These are phyloP conservation scores for Mycena polygramma DNA, from an alignment of 768 basidiomycete genomes.

Conservation along the genomic window DNA sequence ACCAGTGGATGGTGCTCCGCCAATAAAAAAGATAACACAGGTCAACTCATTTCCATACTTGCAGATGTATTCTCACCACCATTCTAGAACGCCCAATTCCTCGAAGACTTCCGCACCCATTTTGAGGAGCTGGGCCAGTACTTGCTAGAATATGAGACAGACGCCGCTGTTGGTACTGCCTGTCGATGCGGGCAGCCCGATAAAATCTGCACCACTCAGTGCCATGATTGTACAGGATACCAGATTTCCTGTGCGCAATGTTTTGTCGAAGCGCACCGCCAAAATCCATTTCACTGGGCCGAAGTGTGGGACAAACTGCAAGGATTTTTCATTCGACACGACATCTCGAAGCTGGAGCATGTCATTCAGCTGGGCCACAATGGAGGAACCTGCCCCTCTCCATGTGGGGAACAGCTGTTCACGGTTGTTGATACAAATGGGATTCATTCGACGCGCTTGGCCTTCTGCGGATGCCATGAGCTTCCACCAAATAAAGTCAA, in stretches of 20 bases:
- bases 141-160: conserved; percentile 6
- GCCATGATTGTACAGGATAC: not conserved
- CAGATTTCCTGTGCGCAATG: not conserved
- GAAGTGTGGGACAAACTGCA: not conserved
- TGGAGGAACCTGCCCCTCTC: no score
- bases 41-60: no score
- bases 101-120: not conserved
- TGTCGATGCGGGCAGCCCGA: not conserved
- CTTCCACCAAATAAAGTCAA: no score
- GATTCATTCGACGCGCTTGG: no score
- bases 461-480: no score
- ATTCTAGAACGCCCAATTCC: conserved; percentile 2
- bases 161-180: not conserved
- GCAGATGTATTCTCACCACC: not conserved
- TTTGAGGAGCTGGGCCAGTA: not conserved
- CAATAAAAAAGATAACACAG: no score
- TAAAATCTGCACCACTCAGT: not conserved
- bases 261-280: not conserved
- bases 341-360: not conserved
- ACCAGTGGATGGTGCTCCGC: no score
- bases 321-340: not conserved
- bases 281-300: not conserved
- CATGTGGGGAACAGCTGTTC: no score
- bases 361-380: not conserved
- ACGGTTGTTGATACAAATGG: no score